phyloP scores from a whole-genome alignment of 75 land plant genomes.

The Cryptomeria japonica region DNA sequence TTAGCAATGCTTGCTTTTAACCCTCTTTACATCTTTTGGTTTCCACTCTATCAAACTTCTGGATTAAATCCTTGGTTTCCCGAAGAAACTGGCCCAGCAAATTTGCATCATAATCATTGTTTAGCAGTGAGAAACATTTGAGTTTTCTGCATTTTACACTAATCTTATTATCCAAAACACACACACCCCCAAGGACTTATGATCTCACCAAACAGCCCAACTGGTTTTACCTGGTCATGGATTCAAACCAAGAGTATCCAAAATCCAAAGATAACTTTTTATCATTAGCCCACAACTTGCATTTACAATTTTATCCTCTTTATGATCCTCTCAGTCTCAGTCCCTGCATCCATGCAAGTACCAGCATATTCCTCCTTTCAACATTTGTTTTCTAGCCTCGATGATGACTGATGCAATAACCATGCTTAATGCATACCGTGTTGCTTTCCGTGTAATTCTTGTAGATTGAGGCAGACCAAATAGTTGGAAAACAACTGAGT shows the following conservation, averaged over 20 bases:
- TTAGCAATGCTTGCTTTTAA: neutral
- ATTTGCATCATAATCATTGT: neutral
- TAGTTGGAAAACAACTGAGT: neutral
- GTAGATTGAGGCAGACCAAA: neutral
- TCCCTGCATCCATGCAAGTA: neutral
- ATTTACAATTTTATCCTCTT: neutral
- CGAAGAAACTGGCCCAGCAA: neutral
- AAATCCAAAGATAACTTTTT: neutral
- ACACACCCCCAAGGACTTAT: neutral
- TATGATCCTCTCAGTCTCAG: neutral
- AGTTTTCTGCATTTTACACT: neutral
- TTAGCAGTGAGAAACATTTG: neutral
- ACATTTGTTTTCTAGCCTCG: neutral
- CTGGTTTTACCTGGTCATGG: neutral
- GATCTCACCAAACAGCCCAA: neutral
- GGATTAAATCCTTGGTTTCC: neutral
- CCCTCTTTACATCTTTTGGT: neutral
- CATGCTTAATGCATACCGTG: neutral
- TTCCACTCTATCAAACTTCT: neutral
- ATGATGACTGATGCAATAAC: neutral
- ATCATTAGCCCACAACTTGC: neutral
- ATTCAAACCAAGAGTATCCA: neutral
- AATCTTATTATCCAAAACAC: neutral
- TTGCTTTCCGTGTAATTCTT: neutral
- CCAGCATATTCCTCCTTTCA: neutral